Evolutionary conservation across 306 rosid genomes (phyloP).

Genomic region (Benincasa hispida): DNA sequence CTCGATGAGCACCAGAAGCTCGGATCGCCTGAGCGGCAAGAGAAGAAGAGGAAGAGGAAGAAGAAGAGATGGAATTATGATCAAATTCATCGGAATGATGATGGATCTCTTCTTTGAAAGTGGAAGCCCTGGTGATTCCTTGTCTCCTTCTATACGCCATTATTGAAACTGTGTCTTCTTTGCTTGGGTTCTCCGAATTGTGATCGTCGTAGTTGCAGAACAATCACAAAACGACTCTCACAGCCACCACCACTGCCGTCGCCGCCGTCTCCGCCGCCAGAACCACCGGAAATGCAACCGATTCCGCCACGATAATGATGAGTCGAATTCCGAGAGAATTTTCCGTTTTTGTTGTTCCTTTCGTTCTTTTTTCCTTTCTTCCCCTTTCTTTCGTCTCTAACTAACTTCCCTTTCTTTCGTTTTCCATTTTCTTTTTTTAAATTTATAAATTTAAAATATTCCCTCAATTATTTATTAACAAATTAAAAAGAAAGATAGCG

Average conservation of each 20-base stretch:
- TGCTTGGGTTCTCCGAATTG: neutral
- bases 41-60: slow-evolving; percentile 29
- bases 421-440: neutral
- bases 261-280: neutral
- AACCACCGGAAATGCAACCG: neutral
- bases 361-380: neutral
- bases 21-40: slow-evolving; percentile 73
- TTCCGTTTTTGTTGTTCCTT: neutral
- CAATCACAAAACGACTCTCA: slow-evolving; percentile 1
- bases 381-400: neutral
- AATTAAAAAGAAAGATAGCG: neutral
- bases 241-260: neutral
- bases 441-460: neutral
- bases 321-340: neutral
- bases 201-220: slow-evolving; percentile 2
- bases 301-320: neutral
- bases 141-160: slow-evolving; percentile 97
- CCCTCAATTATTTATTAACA: neutral
- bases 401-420: slow-evolving; percentile 4
- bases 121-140: slow-evolving; percentile 50
- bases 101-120: slow-evolving; percentile 72
- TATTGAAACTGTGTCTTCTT: neutral
- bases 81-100: slow-evolving; percentile 17
- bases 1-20: slow-evolving; percentile 42
- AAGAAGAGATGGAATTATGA: slow-evolving; percentile 8